phyloP scores from a whole-genome alignment of 306 rosid genomes.

The Carpinus fangiana region DNA sequence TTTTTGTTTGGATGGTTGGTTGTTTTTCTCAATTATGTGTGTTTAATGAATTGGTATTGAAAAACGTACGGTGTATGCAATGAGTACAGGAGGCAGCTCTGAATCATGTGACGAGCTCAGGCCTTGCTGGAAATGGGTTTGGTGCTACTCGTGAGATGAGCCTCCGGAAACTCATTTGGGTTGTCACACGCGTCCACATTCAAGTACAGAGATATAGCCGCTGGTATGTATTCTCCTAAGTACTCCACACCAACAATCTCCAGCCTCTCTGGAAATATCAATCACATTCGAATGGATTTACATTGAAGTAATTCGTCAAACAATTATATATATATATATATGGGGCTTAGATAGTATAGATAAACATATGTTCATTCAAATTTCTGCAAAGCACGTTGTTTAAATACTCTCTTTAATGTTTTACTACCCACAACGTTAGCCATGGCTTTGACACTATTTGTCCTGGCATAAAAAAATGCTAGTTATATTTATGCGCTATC shows the following conservation, averaged over 20 bases:
- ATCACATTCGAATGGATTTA: background rate
- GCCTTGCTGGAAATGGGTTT: constrained; percentile 80
- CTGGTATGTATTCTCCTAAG: constrained; percentile 47
- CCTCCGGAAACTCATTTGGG: constrained; percentile 85
- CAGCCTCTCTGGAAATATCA: background rate
- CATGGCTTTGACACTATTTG: too few species aligned
- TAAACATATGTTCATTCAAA: background rate
- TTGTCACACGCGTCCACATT: constrained; percentile 79
- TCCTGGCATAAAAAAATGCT: too few species aligned
- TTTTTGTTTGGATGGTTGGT: background rate
- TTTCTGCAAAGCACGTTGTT: too few species aligned
- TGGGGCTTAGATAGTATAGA: background rate
- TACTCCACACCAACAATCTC: background rate
- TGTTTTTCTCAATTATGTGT: too few species aligned
- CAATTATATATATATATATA: too few species aligned
- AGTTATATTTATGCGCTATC: too few species aligned
- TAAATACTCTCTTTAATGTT: too few species aligned
- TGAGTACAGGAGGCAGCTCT: constrained; percentile 76
- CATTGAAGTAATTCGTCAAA: background rate
- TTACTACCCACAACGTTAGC: too few species aligned
- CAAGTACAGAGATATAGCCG: constrained; percentile 84
- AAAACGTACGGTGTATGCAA: background rate
- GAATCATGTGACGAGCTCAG: constrained; percentile 81
- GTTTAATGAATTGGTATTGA: background rate
- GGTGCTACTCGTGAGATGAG: constrained; percentile 92